Base-by-base conservation (phyloP, 2,329 filamentous ascomycete species). In the Cadophora gregata region DNA sequence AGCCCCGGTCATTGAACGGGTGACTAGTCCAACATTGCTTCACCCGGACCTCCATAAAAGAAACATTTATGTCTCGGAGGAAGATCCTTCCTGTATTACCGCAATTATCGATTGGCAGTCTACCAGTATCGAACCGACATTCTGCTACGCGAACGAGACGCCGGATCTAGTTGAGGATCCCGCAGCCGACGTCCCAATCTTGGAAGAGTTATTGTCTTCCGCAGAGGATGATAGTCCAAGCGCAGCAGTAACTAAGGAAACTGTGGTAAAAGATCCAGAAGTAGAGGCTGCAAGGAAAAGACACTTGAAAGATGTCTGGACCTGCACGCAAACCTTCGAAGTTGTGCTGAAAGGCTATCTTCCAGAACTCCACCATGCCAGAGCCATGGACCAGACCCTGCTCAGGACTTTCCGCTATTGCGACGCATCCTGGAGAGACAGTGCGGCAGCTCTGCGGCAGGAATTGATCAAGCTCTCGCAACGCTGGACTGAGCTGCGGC, bases 321-420 rank as follows among this genome's bases (percentile, higher is more conserved):
- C 53, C 21, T 56, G 53, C n/a, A 56, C 19, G 53, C 53, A 56
- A 56, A 56, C 53, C 53, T 56, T 56, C 31, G 53, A 56, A 56
- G 53, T 56, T 56, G 21, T 56, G 24, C 19, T 56, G n/a, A 56
- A 21, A 56, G 53, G 53, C 53, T 56, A 36, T 29, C 6, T 36
- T 56, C 53, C 29, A 56, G 36, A 56, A 56, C 53, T 56, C 31
- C 53, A 56, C 36, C 1, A 10, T 56, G 53, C 53, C 31, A 56
- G 53, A 36, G 8, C 53, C 21, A 36, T 56, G 53, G 29, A 56
- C 31, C 53, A 56, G 24, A 56, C 53, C 19, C 53, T 56, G 9
- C 53, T 56, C 53, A 56, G 53, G 31, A 27, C 53, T 56, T 56
- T 56, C 53, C 29, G 53, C 31, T 36, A 56, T 19, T 36, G 53